Base-by-base conservation (phyloP, 306 rosid genomes). In the Inga oerstediana region DNA sequence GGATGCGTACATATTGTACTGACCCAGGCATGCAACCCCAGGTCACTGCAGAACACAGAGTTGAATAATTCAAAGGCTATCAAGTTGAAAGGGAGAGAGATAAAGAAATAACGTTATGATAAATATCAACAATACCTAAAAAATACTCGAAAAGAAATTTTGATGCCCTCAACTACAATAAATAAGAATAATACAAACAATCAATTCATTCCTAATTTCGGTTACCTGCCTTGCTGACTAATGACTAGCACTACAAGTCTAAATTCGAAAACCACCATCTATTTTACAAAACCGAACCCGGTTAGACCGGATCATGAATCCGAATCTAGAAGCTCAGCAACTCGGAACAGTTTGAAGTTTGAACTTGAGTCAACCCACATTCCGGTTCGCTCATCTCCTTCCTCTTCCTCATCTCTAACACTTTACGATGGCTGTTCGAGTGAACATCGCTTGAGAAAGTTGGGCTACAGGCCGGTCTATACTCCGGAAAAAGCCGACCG, bases 391-490 rank as follows among this genome's bases (percentile, higher is more conserved):
- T 58, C 35, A 10, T 65, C 3, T 81, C 98, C 75, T 92, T 95
- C 82, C 70, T 89, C 87, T 44, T 91, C 88, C 99, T 91, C 67
- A 95, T 90, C 89, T 95, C 99, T 83, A 95, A 78, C 75, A 95
- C 98, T 64, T 95, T 95, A 0, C 99, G 92, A 81, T 95, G 99
- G 43, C 97, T 93, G 71, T 93, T 95, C 10, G 99, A 95, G 83
- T 95, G 99, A 80, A 91, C 51, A 4, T 88, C 90, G 30, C 84
- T 74, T 5, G 89, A 87, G 78, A 92, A 95, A 12, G 97, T 95
- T 12, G 99, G 99, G 72, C 99, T 95, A 56, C 95, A 90, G 1
- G 99, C 99, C 86, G 99, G 99, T 88, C 99, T 91, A 45, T 95
- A 95, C 82, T 95, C 99, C 0, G 98, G 94, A 66, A 85, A 93